Evolutionary conservation across 352 stramenopile species (phyloP), one percentile per base, ranked within the genome.

Genomic region (Blastocystis sp.): DNA sequence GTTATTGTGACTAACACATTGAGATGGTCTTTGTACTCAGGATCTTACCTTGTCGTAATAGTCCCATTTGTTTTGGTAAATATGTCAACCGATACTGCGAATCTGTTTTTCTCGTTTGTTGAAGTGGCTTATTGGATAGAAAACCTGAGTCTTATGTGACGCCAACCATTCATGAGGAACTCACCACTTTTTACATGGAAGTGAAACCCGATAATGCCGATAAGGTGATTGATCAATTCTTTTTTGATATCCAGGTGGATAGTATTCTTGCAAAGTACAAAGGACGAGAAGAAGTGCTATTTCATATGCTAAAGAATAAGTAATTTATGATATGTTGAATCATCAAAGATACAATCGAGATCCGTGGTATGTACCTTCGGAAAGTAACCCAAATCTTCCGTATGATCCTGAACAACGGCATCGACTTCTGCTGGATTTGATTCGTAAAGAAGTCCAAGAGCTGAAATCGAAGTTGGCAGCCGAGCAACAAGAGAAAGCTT

Each of bases 291-390:
- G 37, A 75, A 75, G 29, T 9, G 12, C 63, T 75, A 21, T 75
- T 51, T 29, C 37, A n/a, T n/a, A 75, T 49, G 63, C 37, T 75
- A 29, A 75, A 54, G 63, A 75, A 75, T 21, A 75, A 54, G 63
- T 75, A 52, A 46, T 39, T 5, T 52, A 24, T 54, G 14, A 3
- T 19, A 6, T 49, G 29, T n/a, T n/a, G 35, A 54, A n/a, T 75
- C 35, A 14, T n/a, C 14, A 9, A 54, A 75, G 63, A 19, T 75
- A 75, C 37, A 75, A 75, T 54, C 4, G 19, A 24, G 29, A 75
- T 49, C 63, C 63, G 4, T 75, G 63, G 63, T 35, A 19, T 21
- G 39, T 49, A n/a, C 63, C 52, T 19, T 21, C n/a, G 49, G 12
- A 19, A 35, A n/a, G 59, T 46, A 11, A 69, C 14, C 1, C 32